phyloP scores from a whole-genome alignment of 2,329 filamentous ascomycete genomes.

The Penicillium sp. region DNA sequence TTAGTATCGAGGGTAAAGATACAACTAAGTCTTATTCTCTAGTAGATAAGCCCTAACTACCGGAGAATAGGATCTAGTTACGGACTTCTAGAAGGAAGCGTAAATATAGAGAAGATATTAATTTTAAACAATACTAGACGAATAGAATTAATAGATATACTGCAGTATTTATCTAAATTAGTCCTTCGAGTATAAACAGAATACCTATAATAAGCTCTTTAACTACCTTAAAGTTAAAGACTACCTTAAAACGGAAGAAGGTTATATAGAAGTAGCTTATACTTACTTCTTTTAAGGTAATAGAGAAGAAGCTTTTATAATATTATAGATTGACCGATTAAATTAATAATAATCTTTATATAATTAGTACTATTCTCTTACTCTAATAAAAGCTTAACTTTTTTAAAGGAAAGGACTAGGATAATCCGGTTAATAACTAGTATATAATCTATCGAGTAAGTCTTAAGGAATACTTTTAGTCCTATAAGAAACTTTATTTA shows the following conservation, averaged over 20 bases:
- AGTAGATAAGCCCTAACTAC: no score
- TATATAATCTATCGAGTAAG: background rate
- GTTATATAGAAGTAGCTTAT: constrained; percentile 13
- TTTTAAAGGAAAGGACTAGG: constrained; percentile 7
- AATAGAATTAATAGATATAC: no score
- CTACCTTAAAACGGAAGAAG: constrained; percentile 5
- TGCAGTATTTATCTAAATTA: background rate
- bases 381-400: constrained; percentile 11
- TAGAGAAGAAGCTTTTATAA: constrained; percentile 5
- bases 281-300: constrained; percentile 7
- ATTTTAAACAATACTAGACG: no score
- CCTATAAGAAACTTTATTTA: no score
- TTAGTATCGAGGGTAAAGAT: no score
- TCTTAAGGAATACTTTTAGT: background rate
- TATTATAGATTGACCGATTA: constrained; percentile 10
- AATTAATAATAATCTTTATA: background rate
- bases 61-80: no score
- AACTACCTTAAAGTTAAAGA: constrained; percentile 7
- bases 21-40: no score
- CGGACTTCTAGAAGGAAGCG: no score
- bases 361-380: constrained; percentile 10
- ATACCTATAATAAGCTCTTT: constrained; percentile 17
- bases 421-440: constrained; percentile 1
- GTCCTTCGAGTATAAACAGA: no score
- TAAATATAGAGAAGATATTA: no score